Evolutionary conservation across 768 basidiomycete species (phyloP).

Genomic region (Boletus reticulatus): DNA sequence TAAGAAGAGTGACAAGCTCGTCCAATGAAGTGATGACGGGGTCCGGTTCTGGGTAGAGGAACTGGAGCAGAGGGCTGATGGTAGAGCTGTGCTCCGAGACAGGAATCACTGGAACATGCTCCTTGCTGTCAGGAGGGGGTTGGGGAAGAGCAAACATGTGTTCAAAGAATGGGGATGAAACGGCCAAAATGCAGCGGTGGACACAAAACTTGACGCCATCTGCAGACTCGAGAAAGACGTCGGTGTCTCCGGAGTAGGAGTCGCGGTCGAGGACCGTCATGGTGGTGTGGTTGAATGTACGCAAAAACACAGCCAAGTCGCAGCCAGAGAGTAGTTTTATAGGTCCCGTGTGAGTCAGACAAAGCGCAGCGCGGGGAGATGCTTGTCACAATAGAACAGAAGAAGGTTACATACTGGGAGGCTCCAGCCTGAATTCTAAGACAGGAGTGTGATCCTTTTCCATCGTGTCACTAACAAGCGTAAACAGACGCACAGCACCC

Average conservation of each 20-base stretch:
- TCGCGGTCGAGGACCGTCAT: constrained; percentile 32
- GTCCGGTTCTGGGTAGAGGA: constrained; percentile 61
- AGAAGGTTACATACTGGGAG: constrained; percentile 15
- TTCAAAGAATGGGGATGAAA: constrained; percentile 65
- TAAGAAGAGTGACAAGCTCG: constrained; percentile 49
- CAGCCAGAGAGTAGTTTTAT: constrained; percentile 16
- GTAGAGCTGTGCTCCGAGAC: constrained; percentile 48
- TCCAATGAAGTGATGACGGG: constrained; percentile 53
- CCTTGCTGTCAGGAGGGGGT: constrained; percentile 27
- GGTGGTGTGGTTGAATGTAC: constrained; percentile 5
- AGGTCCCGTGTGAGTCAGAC: constrained; percentile 12
- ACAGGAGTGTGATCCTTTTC: constrained; percentile 2
- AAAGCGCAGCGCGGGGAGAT: not conserved
- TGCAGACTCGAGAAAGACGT: constrained; percentile 49
- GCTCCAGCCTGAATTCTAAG: constrained; percentile 14
- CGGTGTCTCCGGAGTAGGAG: constrained; percentile 49
- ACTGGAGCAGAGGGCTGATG: constrained; percentile 51
- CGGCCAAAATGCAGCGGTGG: constrained; percentile 59
- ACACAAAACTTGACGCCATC: constrained; percentile 51
- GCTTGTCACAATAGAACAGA: no score
- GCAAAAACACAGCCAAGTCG: not conserved
- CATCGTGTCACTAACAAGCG: constrained; percentile 20
- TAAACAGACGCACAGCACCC: constrained; percentile 15
- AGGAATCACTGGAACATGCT: constrained; percentile 45
- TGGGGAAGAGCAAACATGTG: constrained; percentile 71